A percentile compares a stretch with the other conserved stretches of the same genome.
phyloP scores from a whole-genome alignment of 805 yeast genomes.

The Jamesozyma lodderae region DNA sequence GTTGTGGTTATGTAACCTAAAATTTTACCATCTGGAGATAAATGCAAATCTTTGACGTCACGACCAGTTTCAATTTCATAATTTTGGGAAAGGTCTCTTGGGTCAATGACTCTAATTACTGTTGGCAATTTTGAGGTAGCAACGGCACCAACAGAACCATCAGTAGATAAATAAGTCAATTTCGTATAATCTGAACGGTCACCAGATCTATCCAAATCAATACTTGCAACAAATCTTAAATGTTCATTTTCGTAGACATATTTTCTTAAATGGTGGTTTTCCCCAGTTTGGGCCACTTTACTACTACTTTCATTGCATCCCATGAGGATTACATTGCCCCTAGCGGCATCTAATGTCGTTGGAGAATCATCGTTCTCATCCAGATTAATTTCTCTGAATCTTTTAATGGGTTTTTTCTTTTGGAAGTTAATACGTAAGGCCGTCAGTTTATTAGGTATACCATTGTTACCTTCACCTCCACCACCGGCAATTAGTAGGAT shows the following conservation, averaged over 20 bases:
- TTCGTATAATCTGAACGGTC: constrained; percentile 51
- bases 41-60: constrained; percentile 55
- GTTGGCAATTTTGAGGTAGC: constrained; percentile 64
- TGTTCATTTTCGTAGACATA: constrained; percentile 51
- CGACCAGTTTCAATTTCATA: constrained; percentile 46
- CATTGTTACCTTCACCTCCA: constrained; percentile 90
- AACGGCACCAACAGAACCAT: constrained; percentile 56
- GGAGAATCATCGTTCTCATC: constrained; percentile 77
- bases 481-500: constrained; percentile 79
- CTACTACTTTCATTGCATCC: constrained; percentile 69
- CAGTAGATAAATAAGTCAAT: constrained; percentile 45
- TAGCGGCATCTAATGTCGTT: constrained; percentile 54
- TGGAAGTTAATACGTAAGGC: constrained; percentile 51
- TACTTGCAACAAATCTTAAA: constrained; percentile 48
- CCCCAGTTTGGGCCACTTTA: constrained; percentile 40
- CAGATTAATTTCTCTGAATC: constrained; percentile 53
- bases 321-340: constrained; percentile 43
- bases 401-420: constrained; percentile 39
- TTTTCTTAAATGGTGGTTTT: constrained; percentile 64
- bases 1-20: constrained; percentile 54
- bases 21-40: constrained; percentile 58
- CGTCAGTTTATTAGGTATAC: constrained; percentile 75
- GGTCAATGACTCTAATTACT: constrained; percentile 50
- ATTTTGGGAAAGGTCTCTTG: constrained; percentile 43
- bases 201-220: constrained; percentile 43